These are phyloP conservation scores for Thuja plicata DNA, from an alignment of 83 land plant species.

Conservation along the genomic window DNA sequence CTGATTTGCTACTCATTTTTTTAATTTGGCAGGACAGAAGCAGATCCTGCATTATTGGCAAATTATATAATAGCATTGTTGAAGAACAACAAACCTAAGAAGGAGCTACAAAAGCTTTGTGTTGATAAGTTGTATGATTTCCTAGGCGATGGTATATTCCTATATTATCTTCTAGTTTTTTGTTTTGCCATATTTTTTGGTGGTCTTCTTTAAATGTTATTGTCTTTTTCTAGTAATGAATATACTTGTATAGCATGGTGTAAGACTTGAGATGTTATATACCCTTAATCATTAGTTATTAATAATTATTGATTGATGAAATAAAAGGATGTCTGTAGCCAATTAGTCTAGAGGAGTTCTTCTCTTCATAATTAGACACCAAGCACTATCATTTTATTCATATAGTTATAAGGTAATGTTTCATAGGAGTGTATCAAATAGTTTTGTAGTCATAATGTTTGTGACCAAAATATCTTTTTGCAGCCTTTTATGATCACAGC, in stretches of 20 bases:
- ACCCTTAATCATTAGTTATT: not conserved
- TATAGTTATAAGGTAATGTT: not conserved
- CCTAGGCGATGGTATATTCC: constrained; percentile 58
- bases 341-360: not conserved
- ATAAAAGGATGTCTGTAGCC: not conserved
- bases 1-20: constrained; percentile 2
- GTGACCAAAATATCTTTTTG: not conserved
- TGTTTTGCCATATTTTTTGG: not conserved
- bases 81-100: constrained; percentile 66
- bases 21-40: constrained; percentile 54
- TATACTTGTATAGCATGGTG: not conserved
- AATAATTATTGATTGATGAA: no score
- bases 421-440: not conserved
- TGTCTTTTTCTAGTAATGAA: not conserved
- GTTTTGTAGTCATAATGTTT: not conserved
- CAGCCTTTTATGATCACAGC: not conserved
- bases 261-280: not conserved
- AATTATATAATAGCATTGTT: constrained; percentile 61
- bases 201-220: not conserved
- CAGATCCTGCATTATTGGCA: constrained; percentile 64
- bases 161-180: not conserved
- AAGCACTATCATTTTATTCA: not conserved
- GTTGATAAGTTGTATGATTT: constrained; percentile 54
- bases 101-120: constrained; percentile 60
- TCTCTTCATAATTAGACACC: not conserved